A percentile compares a stretch with the other conserved stretches of the same genome.
These are phyloP conservation scores for Eutrema heterophyllum DNA, from an alignment of 345 rosid species.

Conservation along the genomic window DNA sequence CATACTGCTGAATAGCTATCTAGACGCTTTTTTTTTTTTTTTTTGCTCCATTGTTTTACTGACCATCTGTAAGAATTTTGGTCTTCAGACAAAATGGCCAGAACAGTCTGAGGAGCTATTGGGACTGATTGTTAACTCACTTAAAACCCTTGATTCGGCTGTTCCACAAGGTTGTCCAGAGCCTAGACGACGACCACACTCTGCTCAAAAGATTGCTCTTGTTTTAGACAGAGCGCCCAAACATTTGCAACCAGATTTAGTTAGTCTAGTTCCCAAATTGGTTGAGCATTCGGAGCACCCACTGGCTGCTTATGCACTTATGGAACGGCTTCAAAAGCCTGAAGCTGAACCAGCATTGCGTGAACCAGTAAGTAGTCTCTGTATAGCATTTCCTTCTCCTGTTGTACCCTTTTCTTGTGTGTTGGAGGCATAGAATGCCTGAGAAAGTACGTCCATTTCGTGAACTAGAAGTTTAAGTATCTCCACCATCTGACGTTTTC, in stretches of 20 bases:
- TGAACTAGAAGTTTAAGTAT: conserved; percentile 4
- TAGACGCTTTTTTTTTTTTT: not conserved
- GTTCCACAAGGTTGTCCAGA: conserved; percentile 95
- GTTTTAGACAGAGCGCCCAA: conserved; percentile 94
- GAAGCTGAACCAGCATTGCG: conserved; percentile 81
- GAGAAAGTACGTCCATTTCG: not conserved
- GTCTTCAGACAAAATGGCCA: conserved; percentile 90
- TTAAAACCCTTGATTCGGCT: conserved; percentile 92
- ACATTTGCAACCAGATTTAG: conserved; percentile 84
- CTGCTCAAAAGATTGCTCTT: conserved; percentile 91
- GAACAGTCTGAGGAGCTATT: conserved; percentile 99
- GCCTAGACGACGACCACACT: conserved; percentile 89
- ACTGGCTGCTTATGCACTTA: conserved; percentile 81
- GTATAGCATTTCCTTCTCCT: conserved; percentile 1
- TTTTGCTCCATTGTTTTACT: conserved; percentile 8
- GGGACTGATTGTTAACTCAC: conserved; percentile 92
- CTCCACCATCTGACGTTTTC: conserved; percentile 5
- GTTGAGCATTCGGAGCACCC: conserved; percentile 97
- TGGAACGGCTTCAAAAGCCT: conserved; percentile 79
- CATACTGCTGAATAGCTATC: not conserved
- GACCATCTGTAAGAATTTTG: conserved; percentile 10
- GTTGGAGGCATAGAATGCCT: conserved; percentile 1
- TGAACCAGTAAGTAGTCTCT: conserved; percentile 67
- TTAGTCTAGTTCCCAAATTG: conserved; percentile 92
- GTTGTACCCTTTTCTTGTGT: not conserved